A percentile compares a stretch with the other conserved stretches of the same genome.
phyloP scores from a whole-genome alignment of 2,329 filamentous ascomycete genomes.

The Pyrenochaeta sp. region DNA sequence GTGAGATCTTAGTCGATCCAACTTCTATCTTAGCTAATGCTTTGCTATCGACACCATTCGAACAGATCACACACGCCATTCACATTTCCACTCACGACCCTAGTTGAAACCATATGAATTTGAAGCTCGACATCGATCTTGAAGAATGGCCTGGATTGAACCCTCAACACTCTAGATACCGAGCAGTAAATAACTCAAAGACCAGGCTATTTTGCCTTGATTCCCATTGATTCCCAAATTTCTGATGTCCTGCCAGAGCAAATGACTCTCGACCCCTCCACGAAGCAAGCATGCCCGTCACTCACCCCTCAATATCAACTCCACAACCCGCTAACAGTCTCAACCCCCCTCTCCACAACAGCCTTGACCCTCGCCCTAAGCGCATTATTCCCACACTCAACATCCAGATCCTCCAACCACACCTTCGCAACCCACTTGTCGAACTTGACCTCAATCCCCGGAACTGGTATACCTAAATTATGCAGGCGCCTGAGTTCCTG shows the following conservation, averaged over 20 bases:
- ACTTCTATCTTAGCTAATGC: background rate
- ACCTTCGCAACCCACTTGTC: constrained; percentile 88
- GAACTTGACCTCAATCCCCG: constrained; percentile 84
- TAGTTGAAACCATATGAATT: background rate
- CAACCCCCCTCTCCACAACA: constrained; percentile 88
- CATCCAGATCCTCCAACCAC: constrained; percentile 90
- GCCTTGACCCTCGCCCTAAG: constrained; percentile 85
- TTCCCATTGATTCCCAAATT: too few relatives aligned
- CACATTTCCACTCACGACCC: too few relatives aligned
- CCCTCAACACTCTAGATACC: background rate
- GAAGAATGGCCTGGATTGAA: background rate
- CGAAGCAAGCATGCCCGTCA: too few relatives aligned
- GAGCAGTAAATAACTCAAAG: background rate
- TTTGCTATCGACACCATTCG: background rate
- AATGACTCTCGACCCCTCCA: too few relatives aligned
- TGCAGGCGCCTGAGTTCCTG: constrained; percentile 80
- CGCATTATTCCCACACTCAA: constrained; percentile 82
- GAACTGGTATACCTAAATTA: constrained; percentile 86
- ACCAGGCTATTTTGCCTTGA: background rate
- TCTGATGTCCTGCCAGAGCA: too few relatives aligned
- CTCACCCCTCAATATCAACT: background rate
- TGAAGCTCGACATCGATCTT: background rate
- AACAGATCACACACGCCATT: too few relatives aligned
- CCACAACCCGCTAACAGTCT: constrained; percentile 69
- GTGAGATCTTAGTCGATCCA: too few relatives aligned